phyloP scores from a whole-genome alignment of 164 flowering plant genomes.

The Vitis cinerea region DNA sequence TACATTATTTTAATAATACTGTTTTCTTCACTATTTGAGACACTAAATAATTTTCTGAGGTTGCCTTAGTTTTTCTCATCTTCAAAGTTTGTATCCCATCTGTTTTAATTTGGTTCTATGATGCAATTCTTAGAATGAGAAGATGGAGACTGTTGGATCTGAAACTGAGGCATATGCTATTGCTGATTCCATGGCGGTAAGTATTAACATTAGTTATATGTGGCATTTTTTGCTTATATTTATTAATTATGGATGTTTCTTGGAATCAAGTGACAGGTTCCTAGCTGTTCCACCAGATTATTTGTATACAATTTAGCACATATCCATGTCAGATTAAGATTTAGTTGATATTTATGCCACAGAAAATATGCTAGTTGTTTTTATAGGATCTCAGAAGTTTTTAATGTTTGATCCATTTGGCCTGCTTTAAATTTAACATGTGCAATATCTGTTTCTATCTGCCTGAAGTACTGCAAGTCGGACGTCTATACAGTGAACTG shows the following conservation, averaged over 20 bases:
- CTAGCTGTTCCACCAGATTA: neutral
- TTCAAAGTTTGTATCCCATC: neutral
- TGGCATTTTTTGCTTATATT: neutral
- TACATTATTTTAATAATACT: neutral
- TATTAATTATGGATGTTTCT: neutral
- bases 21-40: neutral
- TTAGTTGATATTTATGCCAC: too few species aligned
- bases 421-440: neutral
- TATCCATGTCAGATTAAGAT: too few species aligned
- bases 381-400: too few species aligned
- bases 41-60: neutral
- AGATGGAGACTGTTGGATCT: slow-evolving; percentile 76
- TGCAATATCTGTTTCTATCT: neutral
- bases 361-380: too few species aligned
- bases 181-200: slow-evolving; percentile 86
- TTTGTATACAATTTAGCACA: too few species aligned
- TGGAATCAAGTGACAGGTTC: neutral
- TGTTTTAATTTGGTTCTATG: slow-evolving; percentile 7
- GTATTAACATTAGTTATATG: slow-evolving; percentile 16
- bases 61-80: neutral
- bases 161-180: slow-evolving; percentile 94
- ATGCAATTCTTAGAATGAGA: slow-evolving; percentile 58
- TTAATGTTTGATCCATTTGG: slow-evolving; percentile 4
- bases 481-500: slow-evolving; percentile 71
- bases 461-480: slow-evolving; percentile 58